Evolutionary conservation across 139 green algal genomes (phyloP).

Genomic region (Chlorella sp.): DNA sequence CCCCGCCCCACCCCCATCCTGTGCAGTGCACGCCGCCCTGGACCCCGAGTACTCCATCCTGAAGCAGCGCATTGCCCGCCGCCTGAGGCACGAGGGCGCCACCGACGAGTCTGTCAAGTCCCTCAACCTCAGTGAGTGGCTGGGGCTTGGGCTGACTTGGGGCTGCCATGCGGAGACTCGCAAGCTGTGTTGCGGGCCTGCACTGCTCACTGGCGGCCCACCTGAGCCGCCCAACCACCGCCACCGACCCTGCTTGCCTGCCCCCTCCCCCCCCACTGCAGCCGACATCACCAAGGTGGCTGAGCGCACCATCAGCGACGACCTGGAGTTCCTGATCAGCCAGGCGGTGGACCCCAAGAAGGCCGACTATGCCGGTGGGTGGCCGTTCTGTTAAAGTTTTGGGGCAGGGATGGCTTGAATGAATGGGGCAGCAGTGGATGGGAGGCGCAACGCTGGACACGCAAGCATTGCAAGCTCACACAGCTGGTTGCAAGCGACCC

Average conservation of each 20-base stretch:
- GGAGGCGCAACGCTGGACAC: neutral
- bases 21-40: conserved; percentile 70
- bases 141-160: too few relatives aligned
- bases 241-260: too few relatives aligned
- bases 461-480: neutral
- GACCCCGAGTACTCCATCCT: conserved; percentile 92
- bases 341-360: conserved; percentile 78
- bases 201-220: too few relatives aligned
- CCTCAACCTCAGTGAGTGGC: conserved; percentile 59
- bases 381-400: neutral
- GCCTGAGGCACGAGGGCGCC: conserved; percentile 54
- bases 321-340: conserved; percentile 89
- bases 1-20: neutral
- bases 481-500: too few relatives aligned
- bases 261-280: too few relatives aligned
- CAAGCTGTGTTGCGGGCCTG: too few relatives aligned
- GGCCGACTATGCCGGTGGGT: conserved; percentile 80
- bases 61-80: conserved; percentile 83
- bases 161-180: too few relatives aligned
- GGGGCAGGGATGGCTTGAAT: neutral
- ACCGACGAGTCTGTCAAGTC: conserved; percentile 34
- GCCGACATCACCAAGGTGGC: conserved; percentile 75
- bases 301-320: conserved; percentile 84
- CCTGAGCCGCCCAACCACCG: too few relatives aligned
- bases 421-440: neutral